Base-by-base conservation (phyloP, 73 alveolate species). In the Symbiodinium natans region DNA sequence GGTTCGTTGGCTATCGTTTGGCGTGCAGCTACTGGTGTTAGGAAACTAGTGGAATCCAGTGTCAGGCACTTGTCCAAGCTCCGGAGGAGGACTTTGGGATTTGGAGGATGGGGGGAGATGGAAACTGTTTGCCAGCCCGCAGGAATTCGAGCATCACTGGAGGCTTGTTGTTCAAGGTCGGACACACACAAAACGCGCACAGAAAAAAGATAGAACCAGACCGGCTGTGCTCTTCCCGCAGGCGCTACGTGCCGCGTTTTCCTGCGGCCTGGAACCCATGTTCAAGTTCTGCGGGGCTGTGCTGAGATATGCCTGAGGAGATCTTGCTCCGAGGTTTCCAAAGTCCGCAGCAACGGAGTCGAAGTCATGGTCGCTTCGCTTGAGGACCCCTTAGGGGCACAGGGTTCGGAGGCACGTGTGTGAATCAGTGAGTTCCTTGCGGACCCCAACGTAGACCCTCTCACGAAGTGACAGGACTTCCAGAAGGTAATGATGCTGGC, bases 401-500 rank as follows among this genome's bases (percentile, higher is more conserved):
- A n/a, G n/a, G n/a, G n/a, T n/a, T n/a, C n/a, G n/a, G n/a, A n/a
- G n/a, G n/a, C n/a, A n/a, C n/a, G n/a, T n/a, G n/a, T n/a, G n/a
- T n/a, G n/a, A n/a, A n/a, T n/a, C n/a, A n/a, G n/a, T n/a, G n/a
- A n/a, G n/a, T n/a, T n/a, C n/a, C 41, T 31, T 74, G 41, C 68
- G 97, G 97, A 90, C 31, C 97, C 97, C 36, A 90, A 90, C 88
- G 68, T 90, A 41, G 97, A 90, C n/a, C n/a, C n/a, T n/a, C n/a
- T n/a, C n/a, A n/a, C n/a, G n/a, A n/a, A n/a, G n/a, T n/a, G n/a
- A n/a, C n/a, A n/a, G n/a, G n/a, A n/a, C n/a, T n/a, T 63, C 77
- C 34, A 25, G 77, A 31, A 63, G 77, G 77, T 63, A 31, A 63
- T 25, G 77, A 25, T 63, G 77, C 77, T 63, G 9, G 77, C 77